phyloP scores from a whole-genome alignment of 768 basidiomycete species.

The Rhizopogon vinicolor region DNA sequence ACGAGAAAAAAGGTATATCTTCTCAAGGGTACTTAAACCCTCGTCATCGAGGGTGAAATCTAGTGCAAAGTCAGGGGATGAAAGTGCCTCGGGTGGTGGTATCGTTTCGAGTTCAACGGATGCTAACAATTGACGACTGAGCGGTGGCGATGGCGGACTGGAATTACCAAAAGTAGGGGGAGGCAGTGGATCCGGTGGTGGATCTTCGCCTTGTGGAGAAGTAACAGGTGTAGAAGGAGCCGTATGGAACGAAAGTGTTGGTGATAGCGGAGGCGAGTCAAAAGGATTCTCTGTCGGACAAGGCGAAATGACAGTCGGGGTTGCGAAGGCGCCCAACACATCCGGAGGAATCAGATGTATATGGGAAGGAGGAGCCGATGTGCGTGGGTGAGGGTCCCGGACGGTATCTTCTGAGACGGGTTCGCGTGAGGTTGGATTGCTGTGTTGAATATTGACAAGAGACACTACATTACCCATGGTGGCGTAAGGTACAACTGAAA shows the following conservation, averaged over 20 bases:
- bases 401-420: neutral
- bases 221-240: slow-evolving; percentile 44
- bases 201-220: slow-evolving; percentile 35
- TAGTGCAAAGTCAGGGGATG: slow-evolving; percentile 24
- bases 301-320: slow-evolving; percentile 29
- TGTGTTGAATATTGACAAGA: slow-evolving; percentile 22
- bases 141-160: slow-evolving; percentile 22
- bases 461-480: slow-evolving; percentile 30
- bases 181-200: slow-evolving; percentile 18
- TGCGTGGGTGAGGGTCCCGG: neutral
- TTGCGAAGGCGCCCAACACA: slow-evolving; percentile 23
- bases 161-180: slow-evolving; percentile 15
- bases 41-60: slow-evolving; percentile 67
- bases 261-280: slow-evolving; percentile 33
- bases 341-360: slow-evolving; percentile 29
- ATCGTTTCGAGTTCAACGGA: slow-evolving; percentile 24
- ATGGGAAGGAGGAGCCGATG: slow-evolving; percentile 26
- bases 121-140: slow-evolving; percentile 15
- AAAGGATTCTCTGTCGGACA: slow-evolving; percentile 31
- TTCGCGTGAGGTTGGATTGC: slow-evolving; percentile 13
- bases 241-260: slow-evolving; percentile 39
- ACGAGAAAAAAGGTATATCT: slow-evolving; percentile 85
- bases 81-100: slow-evolving; percentile 21
- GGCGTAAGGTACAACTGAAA: slow-evolving; percentile 10
- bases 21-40: slow-evolving; percentile 78